Evolutionary conservation across 305 asterid genomes (phyloP).

Genomic region (Fraxinus sp.): DNA sequence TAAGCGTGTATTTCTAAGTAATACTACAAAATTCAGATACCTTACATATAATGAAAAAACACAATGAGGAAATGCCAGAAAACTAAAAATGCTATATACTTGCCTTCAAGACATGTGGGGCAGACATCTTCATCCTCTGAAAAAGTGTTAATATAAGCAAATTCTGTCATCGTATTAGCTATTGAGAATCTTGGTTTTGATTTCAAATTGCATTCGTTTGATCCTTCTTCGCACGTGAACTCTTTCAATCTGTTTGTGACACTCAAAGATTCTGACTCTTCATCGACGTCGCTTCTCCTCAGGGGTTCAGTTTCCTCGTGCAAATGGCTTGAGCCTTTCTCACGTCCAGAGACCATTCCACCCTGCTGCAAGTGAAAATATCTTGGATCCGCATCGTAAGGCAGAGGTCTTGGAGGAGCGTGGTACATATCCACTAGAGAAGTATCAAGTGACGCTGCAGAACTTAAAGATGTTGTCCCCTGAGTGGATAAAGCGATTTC

Average conservation of each 20-base stretch:
- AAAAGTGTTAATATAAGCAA: conserved; percentile 64
- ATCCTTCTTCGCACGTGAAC: conserved; percentile 52
- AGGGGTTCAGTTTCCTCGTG: conserved; percentile 76
- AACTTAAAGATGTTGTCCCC: conserved; percentile 54
- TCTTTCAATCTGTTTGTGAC: conserved; percentile 58
- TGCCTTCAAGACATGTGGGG: conserved; percentile 92
- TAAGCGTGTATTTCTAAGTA: not conserved
- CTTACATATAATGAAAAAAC: not conserved
- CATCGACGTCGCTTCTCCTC: conserved; percentile 60
- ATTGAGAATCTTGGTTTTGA: conserved; percentile 54
- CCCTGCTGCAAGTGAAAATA: conserved; percentile 63
- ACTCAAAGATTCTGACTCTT: conserved; percentile 50
- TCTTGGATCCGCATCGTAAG: conserved; percentile 83
- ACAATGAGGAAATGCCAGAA: not conserved
- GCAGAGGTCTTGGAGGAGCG: conserved; percentile 93
- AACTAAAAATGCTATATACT: not conserved
- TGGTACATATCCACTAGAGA: conserved; percentile 78
- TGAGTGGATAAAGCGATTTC: conserved; percentile 54
- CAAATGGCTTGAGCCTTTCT: conserved; percentile 75
- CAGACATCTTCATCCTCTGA: conserved; percentile 92
- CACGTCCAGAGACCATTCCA: conserved; percentile 71
- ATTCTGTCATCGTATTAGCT: conserved; percentile 49
- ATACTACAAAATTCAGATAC: not conserved
- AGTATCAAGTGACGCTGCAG: conserved; percentile 59
- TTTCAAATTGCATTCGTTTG: conserved; percentile 55